Conservation (phyloP, 139 green algal species). For the Ostreobium quekettii region DNA sequence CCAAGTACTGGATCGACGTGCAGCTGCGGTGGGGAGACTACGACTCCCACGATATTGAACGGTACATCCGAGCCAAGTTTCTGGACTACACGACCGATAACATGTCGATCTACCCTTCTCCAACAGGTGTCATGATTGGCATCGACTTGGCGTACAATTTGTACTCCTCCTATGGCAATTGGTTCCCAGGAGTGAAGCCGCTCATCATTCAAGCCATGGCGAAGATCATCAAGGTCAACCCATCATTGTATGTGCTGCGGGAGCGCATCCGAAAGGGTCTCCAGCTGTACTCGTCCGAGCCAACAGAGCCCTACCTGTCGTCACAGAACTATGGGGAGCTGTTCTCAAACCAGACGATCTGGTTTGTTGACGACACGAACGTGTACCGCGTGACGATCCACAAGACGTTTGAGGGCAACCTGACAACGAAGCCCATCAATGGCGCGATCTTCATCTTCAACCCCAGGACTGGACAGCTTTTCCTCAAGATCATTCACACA, state of each 20-base stretch:
- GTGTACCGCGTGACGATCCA: slow-evolving; percentile 99
- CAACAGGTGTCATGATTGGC: slow-evolving; percentile 92
- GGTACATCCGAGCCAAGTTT: slow-evolving; percentile 98
- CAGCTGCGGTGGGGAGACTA: slow-evolving; percentile 97
- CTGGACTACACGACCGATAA: slow-evolving; percentile 99
- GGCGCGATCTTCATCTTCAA: slow-evolving; percentile 99
- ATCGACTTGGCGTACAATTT: slow-evolving; percentile 99
- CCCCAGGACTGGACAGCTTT: slow-evolving; percentile 93
- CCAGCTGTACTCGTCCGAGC: slow-evolving; percentile 97
- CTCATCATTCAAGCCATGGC: slow-evolving; percentile 84
- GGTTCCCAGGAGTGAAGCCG: slow-evolving; percentile 96
- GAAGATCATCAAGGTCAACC: slow-evolving; percentile 99
- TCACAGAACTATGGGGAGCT: slow-evolving; percentile 98
- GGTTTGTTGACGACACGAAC: slow-evolving; percentile 99
- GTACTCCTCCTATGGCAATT: slow-evolving; percentile 94
- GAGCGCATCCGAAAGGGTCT: slow-evolving; percentile 97
- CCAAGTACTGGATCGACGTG: slow-evolving; percentile 99
- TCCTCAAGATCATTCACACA: slow-evolving; percentile 99
- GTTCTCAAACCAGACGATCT: slow-evolving; percentile 98
- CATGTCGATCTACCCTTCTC: slow-evolving; percentile 98
- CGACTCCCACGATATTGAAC: slow-evolving; percentile 97
- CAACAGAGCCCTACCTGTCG: slow-evolving; percentile 98
- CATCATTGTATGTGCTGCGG: slow-evolving; percentile 96
- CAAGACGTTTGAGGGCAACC: slow-evolving; percentile 99
- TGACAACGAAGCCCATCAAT: slow-evolving; percentile 98